phyloP scores from a whole-genome alignment of 768 basidiomycete species.

The Podaxis sp. region DNA sequence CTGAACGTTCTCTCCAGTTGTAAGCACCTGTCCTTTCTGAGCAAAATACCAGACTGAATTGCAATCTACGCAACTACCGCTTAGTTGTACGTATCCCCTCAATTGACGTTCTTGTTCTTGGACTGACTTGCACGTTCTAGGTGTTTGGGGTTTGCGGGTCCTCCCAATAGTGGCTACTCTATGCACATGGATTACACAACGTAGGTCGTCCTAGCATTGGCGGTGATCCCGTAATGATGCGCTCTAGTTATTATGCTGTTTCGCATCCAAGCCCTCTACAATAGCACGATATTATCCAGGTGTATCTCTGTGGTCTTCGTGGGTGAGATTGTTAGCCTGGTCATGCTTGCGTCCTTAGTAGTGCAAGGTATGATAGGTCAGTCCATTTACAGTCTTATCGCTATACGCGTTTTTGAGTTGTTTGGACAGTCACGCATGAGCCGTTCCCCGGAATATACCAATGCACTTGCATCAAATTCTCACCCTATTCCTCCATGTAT shows the following conservation, averaged over 20 bases:
- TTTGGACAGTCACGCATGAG: constrained; percentile 9
- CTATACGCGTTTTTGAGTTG: not conserved
- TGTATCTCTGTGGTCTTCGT: constrained; percentile 19
- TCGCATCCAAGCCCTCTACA: constrained; percentile 19
- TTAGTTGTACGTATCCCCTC: constrained; percentile 17
- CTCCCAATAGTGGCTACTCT: constrained; percentile 16
- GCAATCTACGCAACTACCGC: not conserved
- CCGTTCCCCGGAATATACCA: constrained; percentile 10
- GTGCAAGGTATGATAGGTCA: constrained; percentile 19
- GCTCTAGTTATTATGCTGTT: constrained; percentile 23
- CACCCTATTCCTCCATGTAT: constrained; percentile 21
- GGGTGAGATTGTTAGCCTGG: constrained; percentile 19
- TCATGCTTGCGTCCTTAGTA: constrained; percentile 16
- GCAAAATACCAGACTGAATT: not conserved
- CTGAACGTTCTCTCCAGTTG: not conserved
- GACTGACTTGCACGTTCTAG: constrained; percentile 10
- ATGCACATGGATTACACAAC: constrained; percentile 20
- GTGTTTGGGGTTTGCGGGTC: constrained; percentile 22
- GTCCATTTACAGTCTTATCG: not conserved
- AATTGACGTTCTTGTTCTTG: not conserved
- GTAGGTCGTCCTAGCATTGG: constrained; percentile 12
- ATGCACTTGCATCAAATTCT: constrained; percentile 16
- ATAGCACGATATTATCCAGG: constrained; percentile 15
- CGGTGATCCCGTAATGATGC: not conserved
- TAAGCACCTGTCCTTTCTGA: not conserved